Evolutionary conservation across 23 red algal species (phyloP).

Genomic region (Gracilaria gracilis): DNA sequence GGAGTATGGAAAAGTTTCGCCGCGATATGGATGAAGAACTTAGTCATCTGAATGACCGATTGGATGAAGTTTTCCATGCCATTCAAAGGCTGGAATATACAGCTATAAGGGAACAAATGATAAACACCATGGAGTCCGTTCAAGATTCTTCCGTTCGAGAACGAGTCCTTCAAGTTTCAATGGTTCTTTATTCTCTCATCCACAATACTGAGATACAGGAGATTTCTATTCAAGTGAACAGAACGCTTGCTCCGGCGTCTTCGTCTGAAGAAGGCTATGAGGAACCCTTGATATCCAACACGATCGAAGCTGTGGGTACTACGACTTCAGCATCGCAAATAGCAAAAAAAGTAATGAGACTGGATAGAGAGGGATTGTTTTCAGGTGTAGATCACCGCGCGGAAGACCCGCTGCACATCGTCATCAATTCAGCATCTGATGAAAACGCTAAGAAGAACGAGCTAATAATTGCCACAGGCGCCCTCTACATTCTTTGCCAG

Average conservation of each 20-base stretch:
- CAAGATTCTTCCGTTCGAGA: not conserved
- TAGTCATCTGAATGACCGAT: not conserved
- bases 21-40: not conserved
- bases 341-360: not conserved
- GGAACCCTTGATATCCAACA: not conserved
- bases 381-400: not conserved
- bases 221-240: not conserved
- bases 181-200: not conserved
- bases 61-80: not conserved
- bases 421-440: not conserved
- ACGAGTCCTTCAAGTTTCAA: not conserved
- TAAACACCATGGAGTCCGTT: not conserved
- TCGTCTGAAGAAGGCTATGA: not conserved
- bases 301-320: not conserved
- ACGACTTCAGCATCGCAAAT: not conserved
- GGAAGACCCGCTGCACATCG: not conserved
- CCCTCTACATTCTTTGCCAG: not conserved
- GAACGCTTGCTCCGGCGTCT: not conserved
- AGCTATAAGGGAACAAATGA: not conserved
- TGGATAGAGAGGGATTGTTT: not conserved
- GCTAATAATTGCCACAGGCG: not conserved
- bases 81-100: not conserved
- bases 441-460: not conserved
- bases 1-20: not conserved
- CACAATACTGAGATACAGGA: not conserved